Evolutionary conservation across 441 rosid genomes (phyloP).

Genomic region (Populus hybrid): DNA sequence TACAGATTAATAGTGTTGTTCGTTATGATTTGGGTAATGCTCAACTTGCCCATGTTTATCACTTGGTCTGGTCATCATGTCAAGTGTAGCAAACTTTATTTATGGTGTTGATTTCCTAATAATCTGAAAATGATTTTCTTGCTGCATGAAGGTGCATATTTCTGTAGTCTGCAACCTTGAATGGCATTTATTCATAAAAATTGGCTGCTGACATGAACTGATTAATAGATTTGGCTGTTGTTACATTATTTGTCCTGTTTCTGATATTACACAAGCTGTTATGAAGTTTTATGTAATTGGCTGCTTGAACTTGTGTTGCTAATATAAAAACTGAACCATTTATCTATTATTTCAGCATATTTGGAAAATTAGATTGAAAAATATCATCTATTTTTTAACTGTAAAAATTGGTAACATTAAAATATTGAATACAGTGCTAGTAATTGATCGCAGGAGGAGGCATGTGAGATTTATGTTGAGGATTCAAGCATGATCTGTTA

Average conservation of each 20-base stretch:
- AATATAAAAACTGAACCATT: not conserved
- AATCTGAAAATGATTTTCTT: not conserved
- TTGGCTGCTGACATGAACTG: not conserved
- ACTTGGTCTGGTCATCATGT: not conserved
- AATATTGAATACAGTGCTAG: not conserved
- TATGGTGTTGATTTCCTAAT: not conserved
- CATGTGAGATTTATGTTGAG: not conserved
- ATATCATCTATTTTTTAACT: not conserved
- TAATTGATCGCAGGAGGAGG: not conserved
- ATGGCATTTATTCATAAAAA: not conserved
- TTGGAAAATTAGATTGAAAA: not conserved
- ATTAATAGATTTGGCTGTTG: not conserved
- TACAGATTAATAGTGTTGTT: conserved; percentile 1
- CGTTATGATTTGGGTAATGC: not conserved
- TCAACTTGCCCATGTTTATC: not conserved
- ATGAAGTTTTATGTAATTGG: not conserved
- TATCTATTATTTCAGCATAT: not conserved
- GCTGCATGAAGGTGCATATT: not conserved
- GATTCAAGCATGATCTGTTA: not conserved
- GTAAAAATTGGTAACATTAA: not conserved
- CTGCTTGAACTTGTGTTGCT: not conserved
- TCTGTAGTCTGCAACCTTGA: not conserved
- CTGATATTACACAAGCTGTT: not conserved
- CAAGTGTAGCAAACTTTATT: not conserved
- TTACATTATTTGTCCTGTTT: not conserved